A percentile compares a stretch with the other conserved stretches of the same genome.
Conservation (phyloP, 257 asterid species). For the Thymus quinquecostatus region DNA sequence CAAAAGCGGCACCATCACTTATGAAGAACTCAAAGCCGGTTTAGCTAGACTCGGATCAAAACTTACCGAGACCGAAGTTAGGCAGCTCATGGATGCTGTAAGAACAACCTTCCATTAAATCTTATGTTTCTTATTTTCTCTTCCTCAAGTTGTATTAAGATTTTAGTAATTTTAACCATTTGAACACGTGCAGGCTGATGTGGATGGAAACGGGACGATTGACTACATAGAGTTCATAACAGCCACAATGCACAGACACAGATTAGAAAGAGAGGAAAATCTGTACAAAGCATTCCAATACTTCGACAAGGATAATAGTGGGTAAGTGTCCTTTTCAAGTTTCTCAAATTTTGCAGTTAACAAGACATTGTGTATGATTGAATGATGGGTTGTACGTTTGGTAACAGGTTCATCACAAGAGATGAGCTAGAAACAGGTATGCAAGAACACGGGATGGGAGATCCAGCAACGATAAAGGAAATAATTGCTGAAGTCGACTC, state of each 20-base stretch:
- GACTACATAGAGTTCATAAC: constrained; percentile 88
- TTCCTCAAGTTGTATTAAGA: not conserved
- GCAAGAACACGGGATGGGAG: constrained; percentile 82
- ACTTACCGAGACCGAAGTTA: constrained; percentile 81
- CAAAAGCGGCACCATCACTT: constrained; percentile 79
- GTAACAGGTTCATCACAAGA: constrained; percentile 69
- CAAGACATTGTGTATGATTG: not conserved
- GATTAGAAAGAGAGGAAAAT: constrained; percentile 81
- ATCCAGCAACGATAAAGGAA: constrained; percentile 62
- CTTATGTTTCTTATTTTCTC: too few species aligned
- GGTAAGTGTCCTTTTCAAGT: constrained; percentile 44
- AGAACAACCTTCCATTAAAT: constrained; percentile 25
- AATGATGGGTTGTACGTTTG: not conserved
- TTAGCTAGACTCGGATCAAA: constrained; percentile 86
- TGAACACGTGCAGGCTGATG: constrained; percentile 67
- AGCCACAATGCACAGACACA: constrained; percentile 92
- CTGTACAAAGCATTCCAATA: constrained; percentile 75
- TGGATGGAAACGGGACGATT: constrained; percentile 88
- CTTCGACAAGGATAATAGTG: constrained; percentile 86
- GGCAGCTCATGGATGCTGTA: constrained; percentile 94
- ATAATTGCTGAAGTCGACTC: constrained; percentile 86
- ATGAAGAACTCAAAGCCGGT: constrained; percentile 82
- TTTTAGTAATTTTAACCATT: not conserved
- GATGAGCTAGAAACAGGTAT: constrained; percentile 88
- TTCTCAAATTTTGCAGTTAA: not conserved